These are phyloP conservation scores for Pleochaeta shiraiana DNA, from an alignment of 2,329 filamentous ascomycete species.

Conservation along the genomic window DNA sequence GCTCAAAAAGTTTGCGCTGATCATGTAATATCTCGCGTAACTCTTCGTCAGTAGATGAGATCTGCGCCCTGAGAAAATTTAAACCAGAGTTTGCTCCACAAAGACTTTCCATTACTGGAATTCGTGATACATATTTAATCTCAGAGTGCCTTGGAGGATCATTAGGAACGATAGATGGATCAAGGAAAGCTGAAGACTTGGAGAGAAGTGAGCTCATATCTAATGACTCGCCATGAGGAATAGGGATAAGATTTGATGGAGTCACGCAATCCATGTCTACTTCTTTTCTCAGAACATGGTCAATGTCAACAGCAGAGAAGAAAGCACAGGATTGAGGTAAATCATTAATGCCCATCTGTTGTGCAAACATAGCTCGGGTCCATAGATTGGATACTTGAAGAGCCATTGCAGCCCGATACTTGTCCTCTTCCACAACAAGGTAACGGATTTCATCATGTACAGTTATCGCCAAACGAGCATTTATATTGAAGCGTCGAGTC, in stretches of 20 bases:
- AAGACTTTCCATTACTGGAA: slow-evolving; percentile 60
- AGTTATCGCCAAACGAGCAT: slow-evolving; percentile 73
- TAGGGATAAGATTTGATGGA: slow-evolving; percentile 58
- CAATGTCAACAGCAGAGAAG: slow-evolving; percentile 89
- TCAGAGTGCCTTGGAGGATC: slow-evolving; percentile 34
- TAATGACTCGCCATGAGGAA: slow-evolving; percentile 66
- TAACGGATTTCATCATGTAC: slow-evolving; percentile 98
- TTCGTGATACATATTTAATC: slow-evolving; percentile 46
- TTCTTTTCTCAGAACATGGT: slow-evolving; percentile 89
- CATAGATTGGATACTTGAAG: slow-evolving; percentile 87
- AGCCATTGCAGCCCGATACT: slow-evolving; percentile 78
- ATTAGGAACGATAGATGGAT: slow-evolving; percentile 35
- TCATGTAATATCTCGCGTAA: slow-evolving; percentile 49
- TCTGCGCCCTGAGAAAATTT: slow-evolving; percentile 65
- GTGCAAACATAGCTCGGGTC: slow-evolving; percentile 93
- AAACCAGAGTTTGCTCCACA: slow-evolving; percentile 23
- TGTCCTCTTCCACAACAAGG: slow-evolving; percentile 64
- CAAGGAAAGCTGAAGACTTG: slow-evolving; percentile 44
- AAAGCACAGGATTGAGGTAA: slow-evolving; percentile 87
- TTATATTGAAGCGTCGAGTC: slow-evolving; percentile 60
- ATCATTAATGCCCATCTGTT: slow-evolving; percentile 92
- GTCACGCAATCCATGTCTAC: slow-evolving; percentile 97
- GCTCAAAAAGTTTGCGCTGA: slow-evolving; percentile 10
- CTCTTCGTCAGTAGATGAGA: slow-evolving; percentile 51
- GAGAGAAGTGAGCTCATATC: slow-evolving; percentile 61